phyloP scores from a whole-genome alignment of 805 yeast genomes.

The Ogataea parapolymorpha region DNA sequence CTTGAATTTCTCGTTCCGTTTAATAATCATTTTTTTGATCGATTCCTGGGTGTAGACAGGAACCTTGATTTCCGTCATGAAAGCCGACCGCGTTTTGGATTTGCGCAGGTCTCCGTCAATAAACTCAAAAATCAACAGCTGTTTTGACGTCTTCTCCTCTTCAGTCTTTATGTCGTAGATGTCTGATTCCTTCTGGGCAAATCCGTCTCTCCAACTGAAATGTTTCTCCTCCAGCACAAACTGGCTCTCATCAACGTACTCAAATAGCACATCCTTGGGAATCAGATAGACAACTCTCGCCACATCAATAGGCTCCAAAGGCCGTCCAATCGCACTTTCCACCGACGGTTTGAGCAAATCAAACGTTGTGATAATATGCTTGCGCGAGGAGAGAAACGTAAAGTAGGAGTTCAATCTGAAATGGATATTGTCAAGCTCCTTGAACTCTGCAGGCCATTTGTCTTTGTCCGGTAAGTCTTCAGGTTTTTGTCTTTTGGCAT shows the following conservation, averaged over 20 bases:
- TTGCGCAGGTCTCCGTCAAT: slow-evolving; percentile 58
- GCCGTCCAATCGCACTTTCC: slow-evolving; percentile 45
- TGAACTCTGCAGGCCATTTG: slow-evolving; percentile 31
- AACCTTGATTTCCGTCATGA: slow-evolving; percentile 42
- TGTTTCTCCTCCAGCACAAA: slow-evolving; percentile 44
- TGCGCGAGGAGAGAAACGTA: slow-evolving; percentile 59
- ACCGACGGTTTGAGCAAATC: slow-evolving; percentile 51
- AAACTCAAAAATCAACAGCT: slow-evolving; percentile 71
- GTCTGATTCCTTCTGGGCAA: slow-evolving; percentile 53
- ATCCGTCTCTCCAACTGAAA: slow-evolving; percentile 46
- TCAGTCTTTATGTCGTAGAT: slow-evolving; percentile 45
- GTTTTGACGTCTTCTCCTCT: slow-evolving; percentile 38
- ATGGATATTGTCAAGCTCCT: slow-evolving; percentile 45
- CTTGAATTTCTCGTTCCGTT: slow-evolving; percentile 53
- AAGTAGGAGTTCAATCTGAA: slow-evolving; percentile 55
- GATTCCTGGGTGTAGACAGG: slow-evolving; percentile 54
- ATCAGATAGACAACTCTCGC: slow-evolving; percentile 59
- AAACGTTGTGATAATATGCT: slow-evolving; percentile 57
- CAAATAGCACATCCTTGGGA: slow-evolving; percentile 68
- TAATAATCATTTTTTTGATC: slow-evolving; percentile 56
- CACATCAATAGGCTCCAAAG: slow-evolving; percentile 49
- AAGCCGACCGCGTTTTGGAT: slow-evolving; percentile 44
- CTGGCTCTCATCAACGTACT: slow-evolving; percentile 76
- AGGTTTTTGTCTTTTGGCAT: slow-evolving; percentile 4
- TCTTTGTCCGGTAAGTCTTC: slow-evolving; percentile 2